Base-by-base conservation (phyloP, 2,329 filamentous ascomycete species). In the Aspergillus hiratsukae region DNA sequence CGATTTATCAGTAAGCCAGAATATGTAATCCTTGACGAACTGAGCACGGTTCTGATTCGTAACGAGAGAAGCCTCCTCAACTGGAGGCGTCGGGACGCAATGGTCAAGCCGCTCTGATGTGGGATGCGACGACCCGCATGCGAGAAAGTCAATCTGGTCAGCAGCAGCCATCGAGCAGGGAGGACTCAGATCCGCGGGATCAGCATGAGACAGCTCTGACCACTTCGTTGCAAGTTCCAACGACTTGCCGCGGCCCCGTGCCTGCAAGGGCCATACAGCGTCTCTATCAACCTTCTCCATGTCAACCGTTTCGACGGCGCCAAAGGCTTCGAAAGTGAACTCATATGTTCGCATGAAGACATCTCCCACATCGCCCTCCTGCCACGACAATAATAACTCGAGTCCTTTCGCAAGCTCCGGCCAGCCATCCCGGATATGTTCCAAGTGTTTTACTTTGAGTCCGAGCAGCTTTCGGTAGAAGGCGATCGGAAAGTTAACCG, bases 391-490 rank as follows among this genome's bases (percentile, higher is more conserved):
- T 1, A 97, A 77, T 3, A 81, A 80, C 4, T 85, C 85, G 17
- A 99, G 80, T 0, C 91, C 89, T 63, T 81, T 90, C 1, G 86
- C 85, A 3, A 96, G 80, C 17, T 88, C 86, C 1, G 91, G 89
- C 93, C 93, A 97, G 3, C 90, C 91, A 65, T 97, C 92, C 2
- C 81, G 79, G 59, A 97, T 91, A 69, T 92, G 87, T 49, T 90
- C 83, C 1, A 94, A 77, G 55, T 87, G 82, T 35, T 84, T 84
- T 17, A 89, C 84, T 8, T 86, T 84, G 57, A 87, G 79, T 8
- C 83, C 85, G 0, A 96, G 79, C 0, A 97, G 80, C 64, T 90
- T 90, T 53, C 85, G 83, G 74, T 99, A 99, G 3, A 99, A 81
- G 0, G 87, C 89, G 56, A 85, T 82, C 0, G 94, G 94, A 58